A percentile compares a stretch with the other conserved stretches of the same genome.
phyloP scores from a whole-genome alignment of 1,284 basidiomycete species.

The Ustilago cynodontis region DNA sequence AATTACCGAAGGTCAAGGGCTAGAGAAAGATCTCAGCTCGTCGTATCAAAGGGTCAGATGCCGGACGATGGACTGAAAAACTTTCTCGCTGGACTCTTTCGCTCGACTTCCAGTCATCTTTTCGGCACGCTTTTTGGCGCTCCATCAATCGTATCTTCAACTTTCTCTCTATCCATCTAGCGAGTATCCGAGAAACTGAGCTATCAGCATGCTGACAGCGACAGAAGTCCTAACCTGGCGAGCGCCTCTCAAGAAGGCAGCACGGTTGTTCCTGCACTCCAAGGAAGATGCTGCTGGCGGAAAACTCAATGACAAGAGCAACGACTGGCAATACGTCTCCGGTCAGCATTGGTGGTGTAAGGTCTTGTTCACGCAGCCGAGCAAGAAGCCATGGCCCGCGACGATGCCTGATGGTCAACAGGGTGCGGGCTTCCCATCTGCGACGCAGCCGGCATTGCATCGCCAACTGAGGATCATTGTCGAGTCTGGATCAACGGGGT shows the following conservation, averaged over 20 bases:
- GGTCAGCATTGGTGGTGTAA: conserved; percentile 30
- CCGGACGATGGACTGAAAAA: too few relatives aligned
- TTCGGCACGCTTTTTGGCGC: background rate
- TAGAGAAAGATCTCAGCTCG: background rate
- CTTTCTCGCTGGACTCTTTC: background rate
- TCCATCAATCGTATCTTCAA: background rate
- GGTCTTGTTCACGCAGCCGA: conserved; percentile 31
- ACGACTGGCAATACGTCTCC: conserved; percentile 29
- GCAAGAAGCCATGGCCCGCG: conserved; percentile 8
- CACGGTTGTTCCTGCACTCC: background rate
- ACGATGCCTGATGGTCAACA: background rate
- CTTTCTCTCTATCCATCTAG: background rate
- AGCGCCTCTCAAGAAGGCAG: conserved; percentile 21
- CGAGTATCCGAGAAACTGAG: background rate
- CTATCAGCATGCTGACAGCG: conserved; percentile 19
- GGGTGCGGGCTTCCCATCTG: background rate
- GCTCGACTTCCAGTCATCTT: background rate
- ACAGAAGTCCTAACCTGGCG: conserved; percentile 29
- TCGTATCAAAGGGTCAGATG: background rate
- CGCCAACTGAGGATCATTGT: conserved; percentile 29
- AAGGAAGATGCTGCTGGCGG: background rate
- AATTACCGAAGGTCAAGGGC: background rate
- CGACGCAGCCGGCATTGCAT: background rate
- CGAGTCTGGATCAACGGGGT: conserved; percentile 15
- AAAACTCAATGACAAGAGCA: background rate